These are phyloP conservation scores for Ophiocordyceps camponoti-saundersi DNA, from an alignment of 2,329 filamentous ascomycete genomes.

Conservation along the genomic window DNA sequence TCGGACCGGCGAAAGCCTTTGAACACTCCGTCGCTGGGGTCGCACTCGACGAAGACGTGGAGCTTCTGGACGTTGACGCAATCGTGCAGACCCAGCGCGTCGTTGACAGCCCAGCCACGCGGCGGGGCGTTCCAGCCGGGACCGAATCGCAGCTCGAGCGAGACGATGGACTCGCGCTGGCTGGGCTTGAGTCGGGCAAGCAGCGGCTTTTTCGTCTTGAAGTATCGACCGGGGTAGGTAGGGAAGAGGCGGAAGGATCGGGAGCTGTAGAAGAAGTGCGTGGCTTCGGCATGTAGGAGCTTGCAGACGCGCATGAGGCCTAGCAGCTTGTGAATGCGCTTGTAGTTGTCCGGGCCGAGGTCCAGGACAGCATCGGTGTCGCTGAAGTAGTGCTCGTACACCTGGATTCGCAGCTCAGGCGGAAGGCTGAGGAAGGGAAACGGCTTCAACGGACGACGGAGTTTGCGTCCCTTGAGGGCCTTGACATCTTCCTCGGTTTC, in stretches of 20 bases:
- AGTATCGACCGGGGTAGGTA: conserved; percentile 44
- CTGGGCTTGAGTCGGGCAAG: conserved; percentile 45
- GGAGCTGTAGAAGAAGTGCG: conserved; percentile 47
- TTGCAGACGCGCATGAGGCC: conserved; percentile 43
- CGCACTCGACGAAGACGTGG: conserved; percentile 53
- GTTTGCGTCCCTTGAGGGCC: conserved; percentile 14
- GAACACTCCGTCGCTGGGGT: conserved; percentile 51
- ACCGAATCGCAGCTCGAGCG: conserved; percentile 53
- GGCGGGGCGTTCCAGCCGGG: conserved; percentile 59
- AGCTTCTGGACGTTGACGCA: conserved; percentile 41
- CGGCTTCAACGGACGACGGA: conserved; percentile 18
- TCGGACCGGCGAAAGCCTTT: conserved; percentile 48
- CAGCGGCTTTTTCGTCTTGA: conserved; percentile 57
- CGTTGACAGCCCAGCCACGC: conserved; percentile 50
- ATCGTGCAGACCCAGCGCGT: conserved; percentile 44
- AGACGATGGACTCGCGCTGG: conserved; percentile 42
- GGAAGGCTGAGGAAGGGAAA: conserved; percentile 55
- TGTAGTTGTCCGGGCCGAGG: conserved; percentile 49
- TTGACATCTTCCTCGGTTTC: conserved; percentile 24
- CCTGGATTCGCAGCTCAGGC: conserved; percentile 49
- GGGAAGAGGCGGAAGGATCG: conserved; percentile 51
- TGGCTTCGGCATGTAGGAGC: conserved; percentile 44
- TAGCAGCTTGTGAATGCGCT: conserved; percentile 40
- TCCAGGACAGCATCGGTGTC: conserved; percentile 40
- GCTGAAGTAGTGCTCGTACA: conserved; percentile 48